Evolutionary conservation across 164 flowering plant species (phyloP).

Genomic region (Paratinospora sagittata): DNA sequence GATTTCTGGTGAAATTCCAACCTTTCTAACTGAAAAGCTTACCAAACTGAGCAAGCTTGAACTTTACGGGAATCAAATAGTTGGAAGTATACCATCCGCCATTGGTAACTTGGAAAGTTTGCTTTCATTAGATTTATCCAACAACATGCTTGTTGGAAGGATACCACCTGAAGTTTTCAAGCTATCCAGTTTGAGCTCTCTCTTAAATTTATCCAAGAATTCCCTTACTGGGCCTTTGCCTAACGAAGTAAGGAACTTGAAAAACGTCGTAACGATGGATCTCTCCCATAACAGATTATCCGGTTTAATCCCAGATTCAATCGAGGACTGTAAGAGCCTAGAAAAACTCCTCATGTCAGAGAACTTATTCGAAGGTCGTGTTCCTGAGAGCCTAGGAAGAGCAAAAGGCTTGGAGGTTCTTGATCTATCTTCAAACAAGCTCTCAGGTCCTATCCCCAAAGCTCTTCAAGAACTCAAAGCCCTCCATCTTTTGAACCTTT

Average conservation of each 20-base stretch:
- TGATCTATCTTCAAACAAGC: conserved; percentile 46
- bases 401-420: conserved; percentile 31
- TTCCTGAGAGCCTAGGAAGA: conserved; percentile 30
- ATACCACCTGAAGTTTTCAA: conserved; percentile 35
- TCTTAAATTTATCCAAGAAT: conserved; percentile 38
- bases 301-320: conserved; percentile 8
- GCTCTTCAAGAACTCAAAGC: conserved; percentile 17
- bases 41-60: conserved; percentile 23
- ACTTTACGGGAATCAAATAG: conserved; percentile 32
- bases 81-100: conserved; percentile 36
- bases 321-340: conserved; percentile 31
- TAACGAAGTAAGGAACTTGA: conserved; percentile 20
- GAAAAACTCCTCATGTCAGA: conserved; percentile 23
- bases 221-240: conserved; percentile 37
- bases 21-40: conserved; percentile 33
- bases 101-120: conserved; percentile 24
- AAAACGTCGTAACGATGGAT: conserved; percentile 5
- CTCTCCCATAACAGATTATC: conserved; percentile 12
- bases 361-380: conserved; percentile 29
- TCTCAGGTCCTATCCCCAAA: conserved; percentile 41
- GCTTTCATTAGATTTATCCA: conserved; percentile 32
- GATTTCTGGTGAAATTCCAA: conserved; percentile 41
- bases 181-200: conserved; percentile 18
- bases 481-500: conserved; percentile 34
- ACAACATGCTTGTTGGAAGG: conserved; percentile 45